Conservation (phyloP, 768 basidiomycete genomes). For the Calvatia gigantea region DNA sequence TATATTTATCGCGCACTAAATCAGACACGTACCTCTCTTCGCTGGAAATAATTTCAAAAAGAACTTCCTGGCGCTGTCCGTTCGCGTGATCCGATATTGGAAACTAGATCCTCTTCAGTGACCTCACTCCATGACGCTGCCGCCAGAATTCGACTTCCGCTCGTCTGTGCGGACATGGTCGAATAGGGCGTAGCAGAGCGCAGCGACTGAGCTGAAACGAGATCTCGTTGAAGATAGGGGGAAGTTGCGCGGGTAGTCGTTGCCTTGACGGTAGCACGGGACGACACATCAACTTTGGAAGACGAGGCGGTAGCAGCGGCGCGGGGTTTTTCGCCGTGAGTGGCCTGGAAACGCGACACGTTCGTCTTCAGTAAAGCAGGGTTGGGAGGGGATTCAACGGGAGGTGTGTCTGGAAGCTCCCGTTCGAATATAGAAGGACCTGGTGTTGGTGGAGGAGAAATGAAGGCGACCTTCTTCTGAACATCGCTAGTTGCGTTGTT, state of each 20-base stretch:
- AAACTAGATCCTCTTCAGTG: conserved; percentile 91
- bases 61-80: conserved; percentile 93
- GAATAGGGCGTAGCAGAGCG: conserved; percentile 83
- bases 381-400: conserved; percentile 24
- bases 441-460: conserved; percentile 76
- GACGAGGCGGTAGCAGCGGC: conserved; percentile 58
- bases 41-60: conserved; percentile 95
- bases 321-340: conserved; percentile 69
- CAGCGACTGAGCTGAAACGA: conserved; percentile 58
- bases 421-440: conserved; percentile 57
- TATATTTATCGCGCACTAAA: conserved; percentile 1
- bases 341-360: conserved; percentile 73
- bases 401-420: conserved; percentile 42
- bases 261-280: conserved; percentile 32
- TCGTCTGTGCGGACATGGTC: conserved; percentile 60
- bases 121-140: conserved; percentile 90
- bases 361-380: conserved; percentile 54
- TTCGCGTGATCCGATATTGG: conserved; percentile 89
- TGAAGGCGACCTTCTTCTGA: conserved; percentile 86
- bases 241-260: conserved; percentile 63
- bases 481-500: conserved; percentile 39
- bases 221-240: conserved; percentile 57
- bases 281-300: conserved; percentile 61
- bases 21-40: conserved; percentile 74
- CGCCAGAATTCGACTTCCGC: conserved; percentile 70